These are phyloP conservation scores for Albifimbria verrucaria DNA, from an alignment of 2,329 filamentous ascomycete species.

Conservation along the genomic window DNA sequence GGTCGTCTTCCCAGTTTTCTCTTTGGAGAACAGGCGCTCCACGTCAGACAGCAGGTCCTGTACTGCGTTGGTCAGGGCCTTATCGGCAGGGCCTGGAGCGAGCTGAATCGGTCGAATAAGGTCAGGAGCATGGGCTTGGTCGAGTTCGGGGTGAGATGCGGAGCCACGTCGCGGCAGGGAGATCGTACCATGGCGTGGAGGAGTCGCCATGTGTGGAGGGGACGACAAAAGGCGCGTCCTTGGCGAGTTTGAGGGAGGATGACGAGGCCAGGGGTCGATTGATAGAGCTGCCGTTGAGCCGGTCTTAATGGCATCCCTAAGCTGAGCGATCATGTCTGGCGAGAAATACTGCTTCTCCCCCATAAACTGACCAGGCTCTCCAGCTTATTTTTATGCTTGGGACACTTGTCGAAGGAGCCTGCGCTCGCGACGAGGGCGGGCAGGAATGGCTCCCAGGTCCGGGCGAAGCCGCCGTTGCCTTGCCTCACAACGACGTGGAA, in stretches of 20 bases:
- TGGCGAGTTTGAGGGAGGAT: constrained; percentile 38
- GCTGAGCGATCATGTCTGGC: constrained; percentile 47
- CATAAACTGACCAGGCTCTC: constrained; percentile 65
- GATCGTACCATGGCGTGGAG: constrained; percentile 72
- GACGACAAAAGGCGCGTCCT: constrained; percentile 64
- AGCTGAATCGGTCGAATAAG: constrained; percentile 71
- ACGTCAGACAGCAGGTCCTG: constrained; percentile 67
- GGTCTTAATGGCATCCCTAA: constrained; percentile 56
- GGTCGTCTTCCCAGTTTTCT: constrained; percentile 43
- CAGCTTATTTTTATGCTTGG: constrained; percentile 66
- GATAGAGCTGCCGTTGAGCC: constrained; percentile 21
- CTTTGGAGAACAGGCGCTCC: constrained; percentile 62
- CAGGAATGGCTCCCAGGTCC: constrained; percentile 56
- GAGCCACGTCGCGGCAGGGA: constrained; percentile 79
- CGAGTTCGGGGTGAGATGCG: constrained; percentile 73
- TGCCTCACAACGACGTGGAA: constrained; percentile 61
- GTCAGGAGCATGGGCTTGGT: constrained; percentile 69
- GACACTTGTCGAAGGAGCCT: constrained; percentile 54
- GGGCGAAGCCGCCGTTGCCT: constrained; percentile 49
- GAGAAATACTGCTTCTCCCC: constrained; percentile 64
- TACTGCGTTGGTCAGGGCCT: constrained; percentile 64
- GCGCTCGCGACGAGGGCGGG: constrained; percentile 59
- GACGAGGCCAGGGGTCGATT: constrained; percentile 15
- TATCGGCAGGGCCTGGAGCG: constrained; percentile 63
- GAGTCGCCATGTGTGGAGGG: constrained; percentile 75